phyloP scores from a whole-genome alignment of 768 basidiomycete genomes.

The Sporobolomyces roseus region DNA sequence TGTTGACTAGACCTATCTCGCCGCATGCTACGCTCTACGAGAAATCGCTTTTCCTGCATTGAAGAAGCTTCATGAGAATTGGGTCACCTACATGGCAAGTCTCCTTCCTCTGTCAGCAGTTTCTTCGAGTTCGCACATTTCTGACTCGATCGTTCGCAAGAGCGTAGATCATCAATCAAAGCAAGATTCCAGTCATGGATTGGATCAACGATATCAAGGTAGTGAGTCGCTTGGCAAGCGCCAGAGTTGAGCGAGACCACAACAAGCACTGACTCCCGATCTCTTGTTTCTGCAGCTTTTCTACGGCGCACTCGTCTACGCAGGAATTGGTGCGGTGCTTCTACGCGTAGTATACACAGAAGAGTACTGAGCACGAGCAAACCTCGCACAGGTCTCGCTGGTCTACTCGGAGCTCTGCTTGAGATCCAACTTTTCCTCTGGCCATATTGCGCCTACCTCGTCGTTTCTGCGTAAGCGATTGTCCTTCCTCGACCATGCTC shows the following conservation, averaged over 20 bases:
- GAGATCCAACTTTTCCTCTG: slow-evolving; percentile 11
- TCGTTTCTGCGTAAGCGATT: background rate
- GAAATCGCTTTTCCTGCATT: slow-evolving; percentile 5
- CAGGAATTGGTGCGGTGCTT: background rate
- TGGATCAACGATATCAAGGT: slow-evolving; percentile 20
- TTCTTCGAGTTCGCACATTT: no score
- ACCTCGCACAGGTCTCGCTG: slow-evolving; percentile 2
- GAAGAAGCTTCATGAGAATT: slow-evolving; percentile 13
- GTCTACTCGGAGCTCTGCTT: slow-evolving; percentile 7
- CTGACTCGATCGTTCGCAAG: no score
- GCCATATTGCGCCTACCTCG: slow-evolving; percentile 11
- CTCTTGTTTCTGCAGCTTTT: background rate
- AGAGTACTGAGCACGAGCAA: background rate
- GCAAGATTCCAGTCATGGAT: background rate
- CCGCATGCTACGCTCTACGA: background rate
- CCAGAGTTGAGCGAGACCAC: background rate
- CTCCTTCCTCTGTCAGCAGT: no score
- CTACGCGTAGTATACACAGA: no score
- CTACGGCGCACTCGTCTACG: background rate
- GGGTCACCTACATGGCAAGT: background rate
- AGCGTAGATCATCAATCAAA: background rate
- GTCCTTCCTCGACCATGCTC: background rate
- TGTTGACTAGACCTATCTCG: slow-evolving; percentile 4
- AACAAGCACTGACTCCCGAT: background rate
- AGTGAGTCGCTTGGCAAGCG: background rate